Evolutionary conservation across 2,329 filamentous ascomycete genomes (phyloP), one percentile per base, ranked within the genome.

Genomic region (Fusarium decemcellulare): DNA sequence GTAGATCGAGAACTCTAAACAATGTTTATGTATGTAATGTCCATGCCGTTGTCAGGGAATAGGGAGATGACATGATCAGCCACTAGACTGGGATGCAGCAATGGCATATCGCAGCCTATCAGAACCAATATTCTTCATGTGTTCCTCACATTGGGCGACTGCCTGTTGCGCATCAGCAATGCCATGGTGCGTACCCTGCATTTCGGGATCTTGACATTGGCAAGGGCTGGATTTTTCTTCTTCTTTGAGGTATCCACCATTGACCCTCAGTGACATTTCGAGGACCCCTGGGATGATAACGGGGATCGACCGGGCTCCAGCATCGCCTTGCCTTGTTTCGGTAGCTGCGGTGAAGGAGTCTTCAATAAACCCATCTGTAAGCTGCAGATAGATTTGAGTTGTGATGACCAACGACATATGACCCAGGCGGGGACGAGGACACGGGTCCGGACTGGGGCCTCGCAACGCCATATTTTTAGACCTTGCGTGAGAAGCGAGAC

Each of bases 331-430:
- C 23, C 23, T 10, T 34, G 44, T 16, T 37, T 70, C 59, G 57
- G 51, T 37, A 63, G 51, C 46, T 55, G 56, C 36, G 48, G 63
- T 34, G 54, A 55, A 53, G 59, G 18, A 56, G 52, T 46, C 37
- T 23, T 32, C 30, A 63, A n/a, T 27, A 34, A 63, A 40, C 14
- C 42, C 50, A 52, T 51, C 30, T 44, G 48, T 18, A 61, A 61
- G 52, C 55, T 57, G 36, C 43, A 64, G 23, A 36, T 50, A 48
- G n/a, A 59, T 61, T 55, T 56, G 36, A 40, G 48, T 59, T 56
- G 53, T 63, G 48, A 61, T 55, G 59, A 61, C 55, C 37, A 51
- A 53, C 56, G 29, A 52, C 30, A 61, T 36, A 68, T 55, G 42
- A 44, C 50, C 46, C 44, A 44, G 34, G 29, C 8, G 23, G 30